These are phyloP conservation scores for Pyrenochaeta sp. DNA, from an alignment of 2,329 filamentous ascomycete genomes.

Conservation along the genomic window DNA sequence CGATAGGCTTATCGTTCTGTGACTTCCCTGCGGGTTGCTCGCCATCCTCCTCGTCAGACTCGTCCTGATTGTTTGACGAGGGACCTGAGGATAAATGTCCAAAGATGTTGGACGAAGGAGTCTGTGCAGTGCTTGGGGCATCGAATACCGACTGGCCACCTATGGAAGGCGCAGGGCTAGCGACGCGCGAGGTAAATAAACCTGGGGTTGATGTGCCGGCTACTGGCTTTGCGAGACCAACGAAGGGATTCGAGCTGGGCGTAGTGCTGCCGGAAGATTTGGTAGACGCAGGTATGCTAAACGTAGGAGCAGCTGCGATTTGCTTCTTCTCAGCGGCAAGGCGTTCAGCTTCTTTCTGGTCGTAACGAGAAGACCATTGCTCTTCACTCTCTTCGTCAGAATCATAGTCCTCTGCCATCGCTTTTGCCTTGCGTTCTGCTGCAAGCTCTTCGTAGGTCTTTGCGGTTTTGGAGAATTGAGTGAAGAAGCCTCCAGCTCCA, in stretches of 20 bases:
- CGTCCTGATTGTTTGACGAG: conserved; percentile 42
- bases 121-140: conserved; percentile 27
- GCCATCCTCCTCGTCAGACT: conserved; percentile 36
- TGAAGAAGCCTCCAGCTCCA: conserved; percentile 29
- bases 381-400: conserved; percentile 47
- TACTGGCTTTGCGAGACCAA: conserved; percentile 26
- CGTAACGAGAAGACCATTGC: conserved; percentile 44
- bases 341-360: conserved; percentile 41
- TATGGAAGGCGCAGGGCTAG: conserved; percentile 43
- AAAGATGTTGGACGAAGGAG: conserved; percentile 42
- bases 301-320: conserved; percentile 28
- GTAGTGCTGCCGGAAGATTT: conserved; percentile 14
- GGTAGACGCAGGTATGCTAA: conserved; percentile 22
- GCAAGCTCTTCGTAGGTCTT: conserved; percentile 44
- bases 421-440: conserved; percentile 47
- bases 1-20: conserved; percentile 15
- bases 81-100: conserved; percentile 45
- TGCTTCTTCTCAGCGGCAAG: conserved; percentile 37
- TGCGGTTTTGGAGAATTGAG: conserved; percentile 40
- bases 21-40: conserved; percentile 13
- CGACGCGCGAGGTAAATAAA: conserved; percentile 32
- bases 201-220: conserved; percentile 35
- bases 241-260: conserved; percentile 23
- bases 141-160: conserved; percentile 46
- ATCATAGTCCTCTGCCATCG: conserved; percentile 46